Evolutionary conservation across 1,284 basidiomycete genomes (phyloP), one percentile per base, ranked within the genome.

Genomic region (Hortiboletus rubellus): DNA sequence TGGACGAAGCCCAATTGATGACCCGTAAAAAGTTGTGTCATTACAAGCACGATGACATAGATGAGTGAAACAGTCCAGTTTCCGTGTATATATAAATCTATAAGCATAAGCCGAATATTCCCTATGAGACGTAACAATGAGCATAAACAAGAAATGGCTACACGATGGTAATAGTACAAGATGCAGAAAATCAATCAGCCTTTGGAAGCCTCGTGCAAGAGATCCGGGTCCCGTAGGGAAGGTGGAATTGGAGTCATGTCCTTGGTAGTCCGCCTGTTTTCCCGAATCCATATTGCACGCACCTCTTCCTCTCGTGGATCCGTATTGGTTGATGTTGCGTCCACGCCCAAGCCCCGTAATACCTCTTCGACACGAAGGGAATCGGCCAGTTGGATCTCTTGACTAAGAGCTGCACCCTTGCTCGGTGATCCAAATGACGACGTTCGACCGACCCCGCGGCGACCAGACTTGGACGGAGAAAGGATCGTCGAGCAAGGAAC

Each of bases 311-410:
- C 84, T 49, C 78, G 79, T 37, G 82, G 75, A 50, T 74, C 70
- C 5, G 47, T 55, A 54, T 86, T 82, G 0, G 69, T 70, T 2
- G 72, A 70, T 3, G 69, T 62, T 15, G 66, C 67, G 3, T 69
- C 70, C 7, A 75, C 69, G 14, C 87, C 87, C 34, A 91, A 66
- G 0, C 87, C 85, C 33, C 86, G 80, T 11, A 85, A 68, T 9
- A 89, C 77, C 62, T 91, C 89, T 37, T 87, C 86, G 3, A 75
- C 72, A 61, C 86, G 80, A 15, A 89, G 76, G 31, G 82, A 82
- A 17, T 81, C 77, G 7, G 78, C 80, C 27, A 91, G 74, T 40
- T 74, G 75, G 8, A 88, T 77, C 41, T 83, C 81, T 43, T 82
- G 79, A 27, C 73, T 74, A 18, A 71, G 71, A 12, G 75, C 70